Evolutionary conservation across 2,329 filamentous ascomycete genomes (phyloP).

Genomic region (Pseudogymnoascus sp.): DNA sequence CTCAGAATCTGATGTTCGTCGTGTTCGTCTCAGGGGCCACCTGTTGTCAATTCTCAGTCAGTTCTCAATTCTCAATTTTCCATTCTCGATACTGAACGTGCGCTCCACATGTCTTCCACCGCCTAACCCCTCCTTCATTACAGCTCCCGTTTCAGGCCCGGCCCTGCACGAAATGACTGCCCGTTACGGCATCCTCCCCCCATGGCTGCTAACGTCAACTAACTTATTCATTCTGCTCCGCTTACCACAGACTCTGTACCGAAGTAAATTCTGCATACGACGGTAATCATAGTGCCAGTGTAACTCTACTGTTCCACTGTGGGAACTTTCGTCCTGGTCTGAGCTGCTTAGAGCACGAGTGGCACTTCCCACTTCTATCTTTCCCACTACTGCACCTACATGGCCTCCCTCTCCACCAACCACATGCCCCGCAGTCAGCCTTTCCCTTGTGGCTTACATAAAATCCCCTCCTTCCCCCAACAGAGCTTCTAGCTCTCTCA

Average conservation of each 20-base stretch:
- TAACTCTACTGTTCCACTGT: constrained; percentile 2
- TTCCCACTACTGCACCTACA: constrained; percentile 6
- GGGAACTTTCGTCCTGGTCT: background rate
- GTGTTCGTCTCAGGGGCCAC: background rate
- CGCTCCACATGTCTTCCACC: background rate
- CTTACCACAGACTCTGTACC: background rate
- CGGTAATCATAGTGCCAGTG: background rate
- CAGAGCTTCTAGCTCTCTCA: constrained; percentile 6
- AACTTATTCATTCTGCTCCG: constrained; percentile 2
- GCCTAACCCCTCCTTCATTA: constrained; percentile 5
- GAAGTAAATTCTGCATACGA: background rate
- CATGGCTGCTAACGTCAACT: background rate
- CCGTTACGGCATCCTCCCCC: background rate
- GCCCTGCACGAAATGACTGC: constrained; percentile 1
- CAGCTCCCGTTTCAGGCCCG: constrained; percentile 1
- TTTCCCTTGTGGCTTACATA: constrained; percentile 2
- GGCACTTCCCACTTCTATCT: background rate
- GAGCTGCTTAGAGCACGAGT: background rate
- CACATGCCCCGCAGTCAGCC: constrained; percentile 5
- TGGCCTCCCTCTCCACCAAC: constrained; percentile 4
- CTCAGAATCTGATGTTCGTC: background rate
- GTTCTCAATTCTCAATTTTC: background rate
- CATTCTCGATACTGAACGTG: background rate
- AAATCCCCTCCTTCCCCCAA: constrained; percentile 1
- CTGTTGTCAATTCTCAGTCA: background rate